Evolutionary conservation across 352 stramenopile genomes (phyloP), one percentile per base, ranked within the genome.

Genomic region (Phytophthora multivora): DNA sequence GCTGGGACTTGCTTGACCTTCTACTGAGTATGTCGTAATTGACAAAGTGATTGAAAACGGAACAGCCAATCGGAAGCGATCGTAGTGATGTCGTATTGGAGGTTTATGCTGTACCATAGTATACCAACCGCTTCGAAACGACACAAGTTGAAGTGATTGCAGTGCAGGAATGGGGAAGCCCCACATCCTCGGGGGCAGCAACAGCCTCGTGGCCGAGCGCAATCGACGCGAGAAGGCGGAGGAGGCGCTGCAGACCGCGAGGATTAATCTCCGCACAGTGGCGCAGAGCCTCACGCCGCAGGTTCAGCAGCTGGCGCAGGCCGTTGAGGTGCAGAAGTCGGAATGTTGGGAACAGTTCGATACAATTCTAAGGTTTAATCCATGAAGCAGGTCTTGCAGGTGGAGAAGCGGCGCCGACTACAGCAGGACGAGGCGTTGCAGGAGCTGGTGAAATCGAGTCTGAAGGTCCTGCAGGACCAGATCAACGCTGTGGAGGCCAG

Each of bases 151-250:
- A 59, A 59, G 56, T 11, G 12, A 38, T 41, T n/a, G n/a, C n/a
- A n/a, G n/a, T n/a, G n/a, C n/a, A n/a, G n/a, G n/a, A n/a, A 16
- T 41, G 51, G 30, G 28, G 19, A 77, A 66, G 36, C 67, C 79
- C 5, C 79, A 89, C 41, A 71, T 86, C 15, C 69, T 91, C 5
- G 82, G 82, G 13, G 82, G 80, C 8, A 91, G 82, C 56, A 89
- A 86, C 55, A 91, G 86, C 52, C 70, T 90, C 23, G 46, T 76
- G 42, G 79, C 54, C 12, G 80, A 91, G 55, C 80, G 80, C 9
- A 71, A 79, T n/a, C 70, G 80, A 11, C 76, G 83, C 11, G 74
- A 90, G 35, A 73, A 76, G 39, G 77, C 77, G 2, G 83, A 90
- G 71, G 60, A 43, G 18, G 62, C 65, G 30, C 58, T 83, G 39